These are phyloP conservation scores for Pestalotiopsis sp. DNA, from an alignment of 2,329 filamentous ascomycete species.

Conservation along the genomic window DNA sequence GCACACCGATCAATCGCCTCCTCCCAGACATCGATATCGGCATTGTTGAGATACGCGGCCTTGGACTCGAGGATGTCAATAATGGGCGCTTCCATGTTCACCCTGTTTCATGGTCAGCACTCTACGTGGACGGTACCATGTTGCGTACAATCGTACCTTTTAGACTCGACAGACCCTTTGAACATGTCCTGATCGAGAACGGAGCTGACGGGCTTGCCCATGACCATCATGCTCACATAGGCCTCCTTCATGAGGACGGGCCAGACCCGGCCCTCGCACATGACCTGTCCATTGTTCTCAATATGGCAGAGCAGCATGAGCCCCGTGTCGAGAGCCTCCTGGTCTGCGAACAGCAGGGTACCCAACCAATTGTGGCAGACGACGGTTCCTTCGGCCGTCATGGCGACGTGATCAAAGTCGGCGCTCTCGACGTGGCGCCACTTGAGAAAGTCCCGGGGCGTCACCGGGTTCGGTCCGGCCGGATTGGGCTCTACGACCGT, in stretches of 20 bases:
- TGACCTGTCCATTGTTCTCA: background rate
- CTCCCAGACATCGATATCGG: background rate
- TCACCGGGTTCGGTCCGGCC: background rate
- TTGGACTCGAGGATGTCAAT: conserved; percentile 2
- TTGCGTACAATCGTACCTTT: background rate
- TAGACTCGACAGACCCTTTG: background rate
- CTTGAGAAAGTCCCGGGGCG: background rate
- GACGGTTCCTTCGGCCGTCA: background rate
- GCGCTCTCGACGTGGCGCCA: conserved; percentile 5
- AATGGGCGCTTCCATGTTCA: conserved; percentile 2
- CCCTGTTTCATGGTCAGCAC: background rate
- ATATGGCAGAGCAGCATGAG: background rate
- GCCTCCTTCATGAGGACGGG: background rate
- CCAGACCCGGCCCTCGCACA: background rate
- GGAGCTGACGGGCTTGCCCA: background rate
- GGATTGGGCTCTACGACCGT: background rate
- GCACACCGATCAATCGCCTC: conserved; percentile 4
- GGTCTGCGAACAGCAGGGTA: background rate
- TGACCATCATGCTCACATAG: background rate
- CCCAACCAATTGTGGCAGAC: background rate
- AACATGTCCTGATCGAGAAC: background rate
- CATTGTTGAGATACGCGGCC: conserved; percentile 2
- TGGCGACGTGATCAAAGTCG: background rate
- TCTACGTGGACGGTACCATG: background rate
- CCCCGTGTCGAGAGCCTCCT: background rate